These are phyloP conservation scores for Somion occarium DNA, from an alignment of 1,284 basidiomycete genomes.

Conservation along the genomic window DNA sequence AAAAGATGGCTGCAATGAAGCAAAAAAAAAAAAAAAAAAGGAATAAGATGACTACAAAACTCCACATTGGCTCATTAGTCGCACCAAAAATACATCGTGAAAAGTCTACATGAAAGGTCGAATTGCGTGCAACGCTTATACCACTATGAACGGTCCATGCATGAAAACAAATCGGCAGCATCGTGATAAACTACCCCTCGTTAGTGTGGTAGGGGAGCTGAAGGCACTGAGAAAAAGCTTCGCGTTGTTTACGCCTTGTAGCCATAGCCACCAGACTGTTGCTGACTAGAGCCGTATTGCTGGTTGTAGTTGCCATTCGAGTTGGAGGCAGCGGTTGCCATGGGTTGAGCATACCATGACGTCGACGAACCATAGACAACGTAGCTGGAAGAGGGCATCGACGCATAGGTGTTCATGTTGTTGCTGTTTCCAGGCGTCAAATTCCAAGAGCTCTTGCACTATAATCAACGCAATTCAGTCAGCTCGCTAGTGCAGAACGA, in stretches of 20 bases:
- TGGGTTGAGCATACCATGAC: neutral
- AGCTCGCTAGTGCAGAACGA: conserved; percentile 9
- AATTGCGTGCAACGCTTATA: neutral
- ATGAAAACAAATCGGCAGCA: neutral
- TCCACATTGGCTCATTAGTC: neutral
- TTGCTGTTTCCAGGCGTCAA: conserved; percentile 49
- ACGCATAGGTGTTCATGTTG: conserved; percentile 46
- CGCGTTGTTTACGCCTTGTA: conserved; percentile 2
- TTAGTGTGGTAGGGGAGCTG: neutral
- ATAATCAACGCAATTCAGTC: conserved; percentile 1
- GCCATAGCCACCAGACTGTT: neutral
- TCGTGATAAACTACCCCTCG: neutral
- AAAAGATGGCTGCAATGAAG: neutral
- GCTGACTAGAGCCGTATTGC: neutral
- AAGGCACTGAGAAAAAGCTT: neutral
- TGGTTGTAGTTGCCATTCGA: neutral
- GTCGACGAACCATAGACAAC: too few relatives aligned
- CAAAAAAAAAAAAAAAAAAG: neutral
- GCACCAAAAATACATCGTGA: neutral
- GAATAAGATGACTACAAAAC: neutral
- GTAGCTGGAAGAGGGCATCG: conserved; percentile 5
- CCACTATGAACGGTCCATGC: neutral
- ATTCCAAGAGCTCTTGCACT: conserved; percentile 58
- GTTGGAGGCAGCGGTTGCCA: neutral
- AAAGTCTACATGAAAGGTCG: neutral